Evolutionary conservation across 371 early-diverging fungal species (phyloP), one percentile per base, ranked within the genome.

Genomic region (Saksenaea vasiformis): DNA sequence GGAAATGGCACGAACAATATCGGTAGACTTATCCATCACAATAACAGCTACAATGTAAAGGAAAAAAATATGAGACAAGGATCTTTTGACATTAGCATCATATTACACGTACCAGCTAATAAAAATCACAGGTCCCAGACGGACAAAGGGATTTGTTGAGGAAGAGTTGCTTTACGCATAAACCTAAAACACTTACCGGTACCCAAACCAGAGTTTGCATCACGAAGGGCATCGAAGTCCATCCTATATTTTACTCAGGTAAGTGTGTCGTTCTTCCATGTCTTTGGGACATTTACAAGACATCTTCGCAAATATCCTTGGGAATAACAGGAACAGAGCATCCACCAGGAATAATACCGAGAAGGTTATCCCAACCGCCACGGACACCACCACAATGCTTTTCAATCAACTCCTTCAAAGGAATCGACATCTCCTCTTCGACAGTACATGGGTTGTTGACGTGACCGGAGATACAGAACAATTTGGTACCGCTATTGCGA

Each of bases 311-410:
- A 55, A 95, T 90, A 55, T 82, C 60, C 71, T 91, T 91, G 56
- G 97, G 94, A 60, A 98, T 72, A 39, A 97, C 87, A 2, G 97
- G 98, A 19, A 96, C 96, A 11, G 98, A 97, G 17, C 93, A 94
- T 61, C 98, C 98, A 77, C 98, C 98, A 3, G 98, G 98, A 68
- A 98, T 94, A 71, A 98, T 94, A 67, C 94, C 98, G 51, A 97
- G 84, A 43, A 97, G 82, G 82, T 98, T 97, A 79, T 98, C 98
- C 98, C 98, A 98, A n/a, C 98, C 98, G 58, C 98, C 98, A 34
- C 90, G 89, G 56, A 98, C 93, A 71, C 98, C 98, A 68, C 98
- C 98, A 74, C 93, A 92, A 84, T 98, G 98, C 75, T 91, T 91
- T 71, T 98, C 98, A 60, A 98, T 91, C 71, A 98, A 79, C 68